Conservation (phyloP, 2,329 filamentous ascomycete genomes). For the Ambrosiella cleistominuta region DNA sequence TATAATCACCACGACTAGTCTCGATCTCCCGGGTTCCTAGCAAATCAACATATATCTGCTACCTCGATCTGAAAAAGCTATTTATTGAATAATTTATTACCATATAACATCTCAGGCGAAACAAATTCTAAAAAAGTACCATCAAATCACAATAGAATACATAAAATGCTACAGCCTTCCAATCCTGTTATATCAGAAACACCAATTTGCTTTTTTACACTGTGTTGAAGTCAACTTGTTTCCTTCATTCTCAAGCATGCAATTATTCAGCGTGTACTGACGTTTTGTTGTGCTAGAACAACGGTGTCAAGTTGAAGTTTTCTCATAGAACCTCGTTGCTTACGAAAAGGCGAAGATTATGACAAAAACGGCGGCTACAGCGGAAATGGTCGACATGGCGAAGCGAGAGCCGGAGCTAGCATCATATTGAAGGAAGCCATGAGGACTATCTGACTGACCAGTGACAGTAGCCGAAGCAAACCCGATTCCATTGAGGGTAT, state of each 20-base stretch:
- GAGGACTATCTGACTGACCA: neutral
- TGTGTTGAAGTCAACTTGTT: neutral
- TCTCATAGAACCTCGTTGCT: neutral
- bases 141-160: neutral
- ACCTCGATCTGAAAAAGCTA: too few species aligned
- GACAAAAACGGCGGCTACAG: neutral
- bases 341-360: neutral
- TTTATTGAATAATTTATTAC: too few species aligned
- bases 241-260: neutral
- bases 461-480: neutral
- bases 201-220: too few species aligned
- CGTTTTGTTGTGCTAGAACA: too few species aligned
- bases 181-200: neutral
- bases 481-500: constrained; percentile 1
- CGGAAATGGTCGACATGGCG: neutral
- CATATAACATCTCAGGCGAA: neutral
- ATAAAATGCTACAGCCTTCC: neutral
- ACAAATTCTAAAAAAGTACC: neutral
- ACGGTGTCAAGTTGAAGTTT: too few species aligned
- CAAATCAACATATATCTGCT: neutral
- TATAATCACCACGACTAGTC: too few species aligned
- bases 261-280: too few species aligned
- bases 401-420: neutral
- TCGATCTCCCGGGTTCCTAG: neutral
- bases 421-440: neutral